phyloP scores from a whole-genome alignment of 257 asterid genomes.

The Scutellaria minor region DNA sequence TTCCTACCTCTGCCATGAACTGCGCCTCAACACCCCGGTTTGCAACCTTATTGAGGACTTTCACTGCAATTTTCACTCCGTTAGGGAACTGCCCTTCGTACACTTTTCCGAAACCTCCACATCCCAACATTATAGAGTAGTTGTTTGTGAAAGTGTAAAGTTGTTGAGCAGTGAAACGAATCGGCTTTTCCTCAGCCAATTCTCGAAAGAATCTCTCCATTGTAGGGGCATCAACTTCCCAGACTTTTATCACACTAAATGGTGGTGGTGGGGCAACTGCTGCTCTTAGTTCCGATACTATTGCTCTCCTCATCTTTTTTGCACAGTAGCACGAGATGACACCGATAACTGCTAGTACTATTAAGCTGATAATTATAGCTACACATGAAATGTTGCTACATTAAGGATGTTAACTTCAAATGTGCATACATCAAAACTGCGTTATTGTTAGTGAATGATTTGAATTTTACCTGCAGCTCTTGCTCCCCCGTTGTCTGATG shows the following conservation, averaged over 20 bases:
- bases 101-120: slow-evolving; percentile 44
- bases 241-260: slow-evolving; percentile 10
- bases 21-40: slow-evolving; percentile 38
- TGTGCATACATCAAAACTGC: too few species aligned
- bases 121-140: slow-evolving; percentile 37
- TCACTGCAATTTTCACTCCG: slow-evolving; percentile 43
- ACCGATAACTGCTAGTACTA: too few species aligned
- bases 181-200: slow-evolving; percentile 42
- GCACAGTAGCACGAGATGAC: too few species aligned
- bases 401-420: too few species aligned
- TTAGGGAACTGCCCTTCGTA: slow-evolving; percentile 43
- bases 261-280: too few species aligned
- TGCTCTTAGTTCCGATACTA: too few species aligned
- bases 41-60: slow-evolving; percentile 37
- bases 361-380: too few species aligned
- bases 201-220: slow-evolving; percentile 45
- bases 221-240: slow-evolving; percentile 45
- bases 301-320: too few species aligned
- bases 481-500: too few species aligned
- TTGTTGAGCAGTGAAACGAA: slow-evolving; percentile 48
- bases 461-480: too few species aligned
- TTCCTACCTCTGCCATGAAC: slow-evolving; percentile 48
- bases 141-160: slow-evolving; percentile 40
- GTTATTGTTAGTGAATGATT: too few species aligned
- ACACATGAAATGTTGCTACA: too few species aligned